phyloP scores from a whole-genome alignment of 2,329 filamentous ascomycete species.

The Monilinia fructigena region DNA sequence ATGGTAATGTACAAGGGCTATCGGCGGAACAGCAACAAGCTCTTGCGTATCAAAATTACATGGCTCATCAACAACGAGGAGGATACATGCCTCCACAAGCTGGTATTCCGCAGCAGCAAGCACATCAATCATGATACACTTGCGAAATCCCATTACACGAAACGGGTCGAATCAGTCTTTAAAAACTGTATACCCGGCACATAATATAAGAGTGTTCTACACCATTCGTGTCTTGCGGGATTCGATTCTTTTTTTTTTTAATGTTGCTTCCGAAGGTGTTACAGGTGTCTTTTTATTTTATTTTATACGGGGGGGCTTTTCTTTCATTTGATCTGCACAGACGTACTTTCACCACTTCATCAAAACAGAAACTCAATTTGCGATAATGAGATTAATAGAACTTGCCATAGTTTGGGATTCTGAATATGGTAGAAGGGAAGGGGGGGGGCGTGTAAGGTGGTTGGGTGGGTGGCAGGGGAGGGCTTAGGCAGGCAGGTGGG shows the following conservation, averaged over 20 bases:
- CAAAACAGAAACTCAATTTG: conserved; percentile 27
- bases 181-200: conserved; percentile 58
- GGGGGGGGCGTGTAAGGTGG: conserved; percentile 14
- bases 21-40: conserved; percentile 68
- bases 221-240: conserved; percentile 38
- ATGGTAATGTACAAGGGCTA: conserved; percentile 46
- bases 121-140: conserved; percentile 66
- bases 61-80: conserved; percentile 68
- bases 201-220: conserved; percentile 44
- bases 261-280: conserved; percentile 37
- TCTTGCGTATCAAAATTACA: conserved; percentile 79
- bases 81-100: conserved; percentile 78
- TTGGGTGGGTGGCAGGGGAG: conserved; percentile 1
- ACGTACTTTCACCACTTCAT: conserved; percentile 1
- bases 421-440: conserved; percentile 15
- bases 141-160: conserved; percentile 34
- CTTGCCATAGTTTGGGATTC: conserved; percentile 15
- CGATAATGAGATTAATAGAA: conserved; percentile 36
- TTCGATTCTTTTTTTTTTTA: conserved; percentile 30
- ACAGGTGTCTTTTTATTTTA: conserved; percentile 29
- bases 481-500: conserved; percentile 15
- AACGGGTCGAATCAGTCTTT: conserved; percentile 38
- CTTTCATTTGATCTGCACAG: conserved; percentile 23
- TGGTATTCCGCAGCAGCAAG: conserved; percentile 78
- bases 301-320: conserved; percentile 18